Conservation (phyloP, 805 yeast species). For the Jamesozyma jinghongensis region DNA sequence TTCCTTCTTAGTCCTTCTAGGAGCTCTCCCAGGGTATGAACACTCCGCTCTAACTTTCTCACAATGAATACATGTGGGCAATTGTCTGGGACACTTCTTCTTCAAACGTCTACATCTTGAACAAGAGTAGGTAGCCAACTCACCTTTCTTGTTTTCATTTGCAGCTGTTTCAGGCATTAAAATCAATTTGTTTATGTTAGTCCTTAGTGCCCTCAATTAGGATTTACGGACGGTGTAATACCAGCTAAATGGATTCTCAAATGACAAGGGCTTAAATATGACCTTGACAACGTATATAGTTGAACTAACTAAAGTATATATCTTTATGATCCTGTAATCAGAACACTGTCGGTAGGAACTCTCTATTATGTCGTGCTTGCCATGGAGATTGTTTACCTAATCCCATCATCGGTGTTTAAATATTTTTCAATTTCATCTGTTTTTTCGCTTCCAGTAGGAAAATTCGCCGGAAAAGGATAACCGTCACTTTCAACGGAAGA, state of each 20-base stretch:
- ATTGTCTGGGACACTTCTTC: conserved; percentile 40
- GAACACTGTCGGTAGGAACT: too few species aligned
- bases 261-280: too few species aligned
- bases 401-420: too few species aligned
- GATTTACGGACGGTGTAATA: too few species aligned
- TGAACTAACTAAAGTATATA: too few species aligned
- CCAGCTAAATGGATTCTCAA: too few species aligned
- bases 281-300: too few species aligned
- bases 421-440: too few species aligned
- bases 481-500: neutral
- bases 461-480: neutral
- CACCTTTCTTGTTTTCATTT: neutral
- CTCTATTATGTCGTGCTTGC: neutral
- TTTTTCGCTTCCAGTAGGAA: too few species aligned
- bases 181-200: neutral
- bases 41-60: conserved; percentile 30
- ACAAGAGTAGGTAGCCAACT: conserved; percentile 33
- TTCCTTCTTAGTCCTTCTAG: conserved; percentile 32
- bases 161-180: neutral
- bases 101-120: conserved; percentile 40
- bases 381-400: neutral
- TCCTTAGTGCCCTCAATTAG: too few species aligned
- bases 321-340: too few species aligned
- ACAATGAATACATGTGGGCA: conserved; percentile 39
- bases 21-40: conserved; percentile 37